Evolutionary conservation across 1,284 basidiomycete genomes (phyloP), one percentile per base, ranked within the genome.

Genomic region (Malassezia restricta): DNA sequence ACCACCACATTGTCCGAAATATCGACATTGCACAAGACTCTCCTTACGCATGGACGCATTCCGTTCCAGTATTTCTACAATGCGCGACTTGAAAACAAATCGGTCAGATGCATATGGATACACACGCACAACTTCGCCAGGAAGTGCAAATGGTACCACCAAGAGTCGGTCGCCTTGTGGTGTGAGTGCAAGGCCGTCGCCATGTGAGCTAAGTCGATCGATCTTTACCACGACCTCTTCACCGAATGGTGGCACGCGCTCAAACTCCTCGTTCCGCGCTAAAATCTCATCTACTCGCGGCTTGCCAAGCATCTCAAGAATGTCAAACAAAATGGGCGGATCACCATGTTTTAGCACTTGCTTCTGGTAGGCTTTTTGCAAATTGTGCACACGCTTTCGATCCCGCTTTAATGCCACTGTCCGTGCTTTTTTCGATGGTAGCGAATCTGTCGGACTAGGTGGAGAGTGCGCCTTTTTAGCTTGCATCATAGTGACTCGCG

Each of bases 1-100:
- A 4, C 70, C 70, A n/a, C 64, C 64, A 49, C 70, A 73, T 20
- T 55, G 49, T 20, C 61, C 60, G 61, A 73, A 73, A 55, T 73
- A 73, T 31, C 58, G 62, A 61, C 70, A 73, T n/a, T 51, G 44
- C 5, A 71, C 59, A 39, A 69, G 54, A 5, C 59, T 57, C 24
- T 59, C 56, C 12, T 58, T 35, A 20, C 66, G 57, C 40, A 35
- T 15, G 0, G 43, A 40, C 15, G 41, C 52, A 37, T 61, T 52
- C n/a, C 20, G 14, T 27, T 62, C 43, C 0, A 67, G 2, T 8
- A 64, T 42, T 29, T 61, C 46, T 3, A 70, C 43, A 17, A 72
- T 43, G 42, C 64, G 60, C 8, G 62, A 54, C 43, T 65, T 63
- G 27, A 64, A 66, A 33, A 58, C 60, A 3, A 70, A 44, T 15